These are phyloP conservation scores for Heliocybe sulcata DNA, from an alignment of 1,284 basidiomycete species.

Conservation along the genomic window DNA sequence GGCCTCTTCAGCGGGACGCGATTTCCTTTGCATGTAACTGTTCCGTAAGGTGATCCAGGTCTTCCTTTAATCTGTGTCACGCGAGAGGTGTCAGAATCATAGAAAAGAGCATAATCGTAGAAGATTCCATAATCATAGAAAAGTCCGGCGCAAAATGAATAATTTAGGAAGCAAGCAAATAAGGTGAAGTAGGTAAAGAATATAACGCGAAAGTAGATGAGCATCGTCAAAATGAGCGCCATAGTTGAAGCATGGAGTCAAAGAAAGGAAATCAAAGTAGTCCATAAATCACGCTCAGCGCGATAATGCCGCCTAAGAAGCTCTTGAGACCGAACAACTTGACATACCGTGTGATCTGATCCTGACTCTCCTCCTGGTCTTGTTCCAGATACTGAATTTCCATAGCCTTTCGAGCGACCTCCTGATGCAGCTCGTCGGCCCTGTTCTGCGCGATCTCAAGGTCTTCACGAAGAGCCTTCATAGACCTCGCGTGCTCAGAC, in stretches of 20 bases:
- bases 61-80: slow-evolving; percentile 52
- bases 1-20: slow-evolving; percentile 7
- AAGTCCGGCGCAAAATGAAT: slow-evolving; percentile 11
- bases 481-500: slow-evolving; percentile 58
- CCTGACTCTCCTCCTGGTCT: slow-evolving; percentile 67
- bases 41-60: slow-evolving; percentile 41
- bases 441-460: slow-evolving; percentile 49
- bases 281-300: slow-evolving; percentile 49
- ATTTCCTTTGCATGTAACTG: slow-evolving; percentile 25
- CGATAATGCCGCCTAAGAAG: slow-evolving; percentile 44
- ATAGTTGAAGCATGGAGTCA: slow-evolving; percentile 7
- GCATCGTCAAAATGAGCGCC: slow-evolving; percentile 2
- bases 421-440: slow-evolving; percentile 49
- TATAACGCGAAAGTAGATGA: slow-evolving; percentile 7
- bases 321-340: slow-evolving; percentile 50
- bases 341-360: slow-evolving; percentile 74
- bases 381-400: slow-evolving; percentile 73
- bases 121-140: too few species aligned
- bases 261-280: slow-evolving; percentile 32
- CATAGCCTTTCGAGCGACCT: slow-evolving; percentile 64
- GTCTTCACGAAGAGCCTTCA: slow-evolving; percentile 51
- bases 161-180: slow-evolving; percentile 26
- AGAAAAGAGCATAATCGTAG: too few species aligned
- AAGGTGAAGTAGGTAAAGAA: slow-evolving; percentile 16
- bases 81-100: slow-evolving; percentile 3